Evolutionary conservation across 2,329 filamentous ascomycete species (phyloP).

Genomic region (Chaetoscypha palmicola): DNA sequence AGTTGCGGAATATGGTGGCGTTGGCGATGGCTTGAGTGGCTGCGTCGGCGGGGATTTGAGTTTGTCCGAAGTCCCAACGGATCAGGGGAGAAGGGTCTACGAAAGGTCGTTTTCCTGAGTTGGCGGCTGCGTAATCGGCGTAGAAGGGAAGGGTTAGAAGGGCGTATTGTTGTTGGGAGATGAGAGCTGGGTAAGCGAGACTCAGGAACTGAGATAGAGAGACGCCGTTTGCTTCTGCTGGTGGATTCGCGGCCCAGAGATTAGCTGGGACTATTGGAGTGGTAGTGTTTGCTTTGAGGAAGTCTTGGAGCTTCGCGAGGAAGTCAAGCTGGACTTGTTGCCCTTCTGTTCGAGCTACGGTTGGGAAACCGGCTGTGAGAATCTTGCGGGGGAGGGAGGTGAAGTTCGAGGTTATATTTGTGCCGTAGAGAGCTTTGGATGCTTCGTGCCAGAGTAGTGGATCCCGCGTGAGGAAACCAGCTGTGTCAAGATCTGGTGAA

Average conservation of each 20-base stretch:
- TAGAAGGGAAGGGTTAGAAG: conserved; percentile 41
- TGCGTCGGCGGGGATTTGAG: conserved; percentile 23
- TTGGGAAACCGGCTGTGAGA: conserved; percentile 36
- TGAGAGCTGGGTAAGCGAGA: conserved; percentile 38
- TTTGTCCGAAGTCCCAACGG: conserved; percentile 40
- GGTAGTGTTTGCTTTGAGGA: conserved; percentile 31
- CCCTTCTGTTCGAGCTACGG: conserved; percentile 28
- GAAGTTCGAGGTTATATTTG: conserved; percentile 35
- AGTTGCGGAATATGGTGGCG: conserved; percentile 39
- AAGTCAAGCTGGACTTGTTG: conserved; percentile 36
- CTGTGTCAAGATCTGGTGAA: conserved; percentile 38
- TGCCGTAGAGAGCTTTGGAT: conserved; percentile 38
- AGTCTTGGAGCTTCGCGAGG: conserved; percentile 34
- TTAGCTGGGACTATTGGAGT: conserved; percentile 6
- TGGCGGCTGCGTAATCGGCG: conserved; percentile 37
- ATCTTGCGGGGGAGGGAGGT: conserved; percentile 34
- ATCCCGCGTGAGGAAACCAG: conserved; percentile 38
- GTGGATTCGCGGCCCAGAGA: conserved; percentile 3
- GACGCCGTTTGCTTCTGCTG: conserved; percentile 21
- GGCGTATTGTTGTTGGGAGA: conserved; percentile 37
- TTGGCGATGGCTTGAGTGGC: conserved; percentile 39
- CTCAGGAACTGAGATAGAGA: conserved; percentile 33
- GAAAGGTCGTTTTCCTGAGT: conserved; percentile 40
- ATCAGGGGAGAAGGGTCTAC: conserved; percentile 40
- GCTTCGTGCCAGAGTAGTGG: conserved; percentile 35